Conservation (phyloP, 305 asterid genomes). For the Euphrasia arctica region DNA sequence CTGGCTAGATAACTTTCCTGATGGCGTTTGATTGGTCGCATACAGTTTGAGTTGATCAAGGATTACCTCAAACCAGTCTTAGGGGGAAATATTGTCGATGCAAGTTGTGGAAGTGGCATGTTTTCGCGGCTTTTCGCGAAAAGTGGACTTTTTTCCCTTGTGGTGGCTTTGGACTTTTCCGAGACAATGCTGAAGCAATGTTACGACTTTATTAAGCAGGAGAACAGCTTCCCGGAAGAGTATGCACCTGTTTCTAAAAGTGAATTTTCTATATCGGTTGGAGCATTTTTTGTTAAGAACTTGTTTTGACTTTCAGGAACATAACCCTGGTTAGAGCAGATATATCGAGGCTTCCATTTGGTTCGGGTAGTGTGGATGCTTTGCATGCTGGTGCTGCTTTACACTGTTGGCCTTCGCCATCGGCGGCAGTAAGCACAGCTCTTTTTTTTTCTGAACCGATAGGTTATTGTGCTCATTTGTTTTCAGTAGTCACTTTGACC, state of each 20-base stretch:
- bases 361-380: slow-evolving; percentile 64
- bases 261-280: slow-evolving; percentile 7
- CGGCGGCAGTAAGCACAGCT: slow-evolving; percentile 56
- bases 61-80: slow-evolving; percentile 63
- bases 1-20: slow-evolving; percentile 21
- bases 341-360: slow-evolving; percentile 81
- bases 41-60: slow-evolving; percentile 77
- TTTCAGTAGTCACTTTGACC: not conserved
- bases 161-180: slow-evolving; percentile 79
- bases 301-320: slow-evolving; percentile 42
- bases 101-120: slow-evolving; percentile 90
- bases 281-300: not conserved
- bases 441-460: not conserved
- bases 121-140: slow-evolving; percentile 73
- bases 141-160: slow-evolving; percentile 67
- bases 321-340: slow-evolving; percentile 71
- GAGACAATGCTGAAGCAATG: slow-evolving; percentile 79
- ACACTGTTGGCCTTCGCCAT: slow-evolving; percentile 95
- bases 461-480: not conserved
- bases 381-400: slow-evolving; percentile 96
- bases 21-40: slow-evolving; percentile 15
- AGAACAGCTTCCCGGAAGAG: slow-evolving; percentile 69
- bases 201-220: slow-evolving; percentile 72
- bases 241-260: slow-evolving; percentile 21
- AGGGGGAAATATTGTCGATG: slow-evolving; percentile 83